Conservation (phyloP, 2,329 filamentous ascomycete genomes). For the Talaromyces verruculosus region DNA sequence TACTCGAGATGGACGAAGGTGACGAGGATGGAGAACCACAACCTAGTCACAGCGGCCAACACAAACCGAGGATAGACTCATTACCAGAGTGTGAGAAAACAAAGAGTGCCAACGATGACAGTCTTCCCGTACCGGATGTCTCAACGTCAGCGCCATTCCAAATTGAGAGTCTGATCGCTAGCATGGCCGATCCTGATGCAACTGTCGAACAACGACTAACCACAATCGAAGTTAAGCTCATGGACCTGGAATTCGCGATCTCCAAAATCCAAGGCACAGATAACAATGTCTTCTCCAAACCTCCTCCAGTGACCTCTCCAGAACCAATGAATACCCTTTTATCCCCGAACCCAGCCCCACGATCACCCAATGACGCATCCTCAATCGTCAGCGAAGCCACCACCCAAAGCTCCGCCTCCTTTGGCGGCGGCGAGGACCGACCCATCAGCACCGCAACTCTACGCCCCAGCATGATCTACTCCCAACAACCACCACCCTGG, state of each 20-base stretch:
- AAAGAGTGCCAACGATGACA: conserved; percentile 18
- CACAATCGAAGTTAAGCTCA: conserved; percentile 52
- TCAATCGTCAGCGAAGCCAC: conserved; percentile 22
- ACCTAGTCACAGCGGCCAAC: conserved; percentile 17
- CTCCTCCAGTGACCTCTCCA: conserved; percentile 18
- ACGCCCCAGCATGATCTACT: conserved; percentile 24
- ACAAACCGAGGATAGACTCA: not conserved
- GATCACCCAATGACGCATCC: conserved; percentile 21
- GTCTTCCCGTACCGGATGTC: conserved; percentile 24
- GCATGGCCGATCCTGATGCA: conserved; percentile 43
- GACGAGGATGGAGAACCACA: conserved; percentile 19
- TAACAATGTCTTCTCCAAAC: conserved; percentile 25
- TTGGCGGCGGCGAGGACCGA: conserved; percentile 22
- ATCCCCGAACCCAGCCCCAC: conserved; percentile 19
- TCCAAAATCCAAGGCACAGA: conserved; percentile 46
- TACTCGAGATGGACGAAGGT: conserved; percentile 30
- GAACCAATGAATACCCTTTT: conserved; percentile 19
- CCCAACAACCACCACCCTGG: conserved; percentile 30
- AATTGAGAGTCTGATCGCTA: conserved; percentile 40
- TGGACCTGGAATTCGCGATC: conserved; percentile 52
- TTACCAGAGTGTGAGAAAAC: not conserved
- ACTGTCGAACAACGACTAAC: conserved; percentile 49
- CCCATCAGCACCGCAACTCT: conserved; percentile 33
- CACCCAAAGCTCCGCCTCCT: conserved; percentile 19
- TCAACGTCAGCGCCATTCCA: conserved; percentile 33